Evolutionary conservation across 495 filamentous ascomycete species (phyloP).

Genomic region (Amphirosellinia nigrospora): DNA sequence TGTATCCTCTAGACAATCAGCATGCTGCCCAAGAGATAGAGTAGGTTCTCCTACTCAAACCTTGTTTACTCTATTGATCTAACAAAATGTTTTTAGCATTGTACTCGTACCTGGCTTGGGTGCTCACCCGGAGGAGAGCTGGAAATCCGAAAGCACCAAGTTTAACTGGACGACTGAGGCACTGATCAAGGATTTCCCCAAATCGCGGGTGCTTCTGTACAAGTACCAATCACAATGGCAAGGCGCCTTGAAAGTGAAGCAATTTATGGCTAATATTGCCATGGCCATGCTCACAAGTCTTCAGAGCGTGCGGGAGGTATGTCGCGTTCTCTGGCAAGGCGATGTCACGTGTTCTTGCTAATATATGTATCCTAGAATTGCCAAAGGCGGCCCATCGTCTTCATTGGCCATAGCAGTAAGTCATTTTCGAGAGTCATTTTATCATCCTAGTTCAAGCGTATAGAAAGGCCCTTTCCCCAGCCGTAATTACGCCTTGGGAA

Average conservation of each 20-base stretch:
- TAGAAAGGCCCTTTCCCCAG: background rate
- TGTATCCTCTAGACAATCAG: constrained; percentile 38
- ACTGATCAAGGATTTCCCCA: constrained; percentile 38
- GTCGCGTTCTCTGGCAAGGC: background rate
- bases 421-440: background rate
- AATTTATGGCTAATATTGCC: constrained; percentile 42
- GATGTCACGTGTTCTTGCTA: constrained; percentile 10
- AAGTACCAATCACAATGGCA: constrained; percentile 44
- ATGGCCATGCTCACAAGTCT: constrained; percentile 39
- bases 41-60: constrained; percentile 26
- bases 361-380: constrained; percentile 39
- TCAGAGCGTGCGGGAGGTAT: constrained; percentile 36
- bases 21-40: constrained; percentile 38
- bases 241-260: constrained; percentile 42
- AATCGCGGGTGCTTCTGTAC: constrained; percentile 39
- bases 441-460: background rate
- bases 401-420: constrained; percentile 65
- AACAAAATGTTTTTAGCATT: constrained; percentile 40
- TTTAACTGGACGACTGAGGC: constrained; percentile 63
- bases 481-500: background rate
- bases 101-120: constrained; percentile 71
- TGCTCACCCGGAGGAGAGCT: constrained; percentile 65
- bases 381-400: constrained; percentile 64
- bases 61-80: constrained; percentile 3
- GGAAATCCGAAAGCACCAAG: constrained; percentile 59